Evolutionary conservation across 2,329 filamentous ascomycete species (phyloP), one percentile per base, ranked within the genome.

Genomic region (Botrytis aclada): DNA sequence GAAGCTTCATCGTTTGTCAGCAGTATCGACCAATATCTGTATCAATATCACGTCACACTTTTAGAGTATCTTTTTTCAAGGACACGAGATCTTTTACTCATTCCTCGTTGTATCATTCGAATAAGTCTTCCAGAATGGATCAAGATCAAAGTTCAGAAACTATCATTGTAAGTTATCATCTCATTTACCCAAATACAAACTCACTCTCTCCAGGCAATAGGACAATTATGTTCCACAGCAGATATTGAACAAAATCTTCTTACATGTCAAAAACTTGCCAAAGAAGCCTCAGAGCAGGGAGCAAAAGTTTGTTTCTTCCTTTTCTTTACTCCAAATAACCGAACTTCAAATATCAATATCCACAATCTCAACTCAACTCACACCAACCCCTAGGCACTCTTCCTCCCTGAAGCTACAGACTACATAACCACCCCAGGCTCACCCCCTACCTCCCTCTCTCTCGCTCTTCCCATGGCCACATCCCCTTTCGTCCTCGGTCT

Each of bases 221-320:
- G 94, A 47, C 95, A 98, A 83, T 89, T 98, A 82, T 95, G 94
- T 83, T 95, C 94, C 54, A 97, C 93, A 73, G 92, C 88, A 76
- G 90, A 96, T 85, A 83, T 88, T 76, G n/a, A 71, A 14, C 88
- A 92, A 79, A 98, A 98, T 81, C 88, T 98, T 62, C 85, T 88
- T 67, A 92, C 95, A 82, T 97, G 94, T 82, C 88, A 90, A 74
- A 85, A 83, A 58, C 86, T 97, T 63, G 86, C 96, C 72, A 85
- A 86, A 73, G 92, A 92, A 81, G 94, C 95, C 51, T 90, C 91
- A 16, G 85, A 86, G 41, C 90, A 90, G 72, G 93, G 93, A 62
- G 95, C 95, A 72, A 92, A 94, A 86, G 93, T 94, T 79, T 74
- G 81, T 76, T 32, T 61, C 66, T 62, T 37, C 58, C 14, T n/a